A percentile compares a stretch with the other conserved stretches of the same genome.
Evolutionary conservation across 2,329 filamentous ascomycete species (phyloP).

Genomic region (Arachnomyces sp.): DNA sequence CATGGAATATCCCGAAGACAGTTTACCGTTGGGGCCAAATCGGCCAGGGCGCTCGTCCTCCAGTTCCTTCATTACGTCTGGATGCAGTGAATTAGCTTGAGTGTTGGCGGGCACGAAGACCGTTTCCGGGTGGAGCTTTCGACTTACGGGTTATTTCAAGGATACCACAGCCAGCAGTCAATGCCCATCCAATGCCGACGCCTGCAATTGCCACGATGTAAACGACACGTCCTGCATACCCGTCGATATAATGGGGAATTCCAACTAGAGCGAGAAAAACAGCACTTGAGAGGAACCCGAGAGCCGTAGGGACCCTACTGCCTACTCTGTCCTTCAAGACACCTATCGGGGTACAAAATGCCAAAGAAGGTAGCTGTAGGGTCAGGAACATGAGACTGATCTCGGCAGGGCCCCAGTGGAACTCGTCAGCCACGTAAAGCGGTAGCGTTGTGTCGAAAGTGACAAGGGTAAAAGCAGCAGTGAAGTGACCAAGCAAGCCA

Average conservation of each 20-base stretch:
- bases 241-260: conserved; percentile 1
- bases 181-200: conserved; percentile 2
- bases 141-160: conserved; percentile 9
- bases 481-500: conserved; percentile 5
- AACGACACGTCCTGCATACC: background rate
- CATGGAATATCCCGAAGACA: conserved; percentile 12
- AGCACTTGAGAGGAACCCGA: conserved; percentile 4
- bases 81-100: background rate
- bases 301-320: conserved; percentile 5
- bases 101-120: background rate
- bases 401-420: conserved; percentile 15
- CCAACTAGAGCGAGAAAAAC: conserved; percentile 9
- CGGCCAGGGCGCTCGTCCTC: conserved; percentile 6
- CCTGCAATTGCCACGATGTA: conserved; percentile 1
- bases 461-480: conserved; percentile 9
- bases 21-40: conserved; percentile 12
- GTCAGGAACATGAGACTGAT: conserved; percentile 15
- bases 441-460: conserved; percentile 20
- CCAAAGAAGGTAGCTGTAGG: conserved; percentile 12
- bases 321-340: conserved; percentile 16
- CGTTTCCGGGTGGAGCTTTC: background rate
- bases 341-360: conserved; percentile 11
- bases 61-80: conserved; percentile 10
- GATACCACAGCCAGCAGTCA: conserved; percentile 1
- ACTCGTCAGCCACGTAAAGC: conserved; percentile 14